Evolutionary conservation across 768 basidiomycete species (phyloP).

Genomic region (Pisolithus sp.): DNA sequence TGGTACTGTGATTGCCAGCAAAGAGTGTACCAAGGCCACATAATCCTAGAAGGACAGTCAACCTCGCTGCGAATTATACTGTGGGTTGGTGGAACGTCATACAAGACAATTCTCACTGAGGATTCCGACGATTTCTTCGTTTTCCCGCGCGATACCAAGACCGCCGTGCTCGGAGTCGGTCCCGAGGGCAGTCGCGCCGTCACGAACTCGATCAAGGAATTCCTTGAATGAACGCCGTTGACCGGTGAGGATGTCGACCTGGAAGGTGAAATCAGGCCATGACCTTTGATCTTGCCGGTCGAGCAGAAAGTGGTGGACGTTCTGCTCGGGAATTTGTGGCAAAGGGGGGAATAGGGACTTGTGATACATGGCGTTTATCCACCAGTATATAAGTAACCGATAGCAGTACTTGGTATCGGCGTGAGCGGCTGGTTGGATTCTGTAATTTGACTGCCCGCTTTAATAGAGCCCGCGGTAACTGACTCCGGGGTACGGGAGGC

Average conservation of each 20-base stretch:
- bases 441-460: background rate
- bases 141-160: conserved; percentile 41
- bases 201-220: conserved; percentile 43
- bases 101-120: conserved; percentile 67
- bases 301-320: conserved; percentile 51
- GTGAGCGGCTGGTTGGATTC: background rate
- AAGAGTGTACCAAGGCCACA: conserved; percentile 41
- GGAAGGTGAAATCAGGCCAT: conserved; percentile 51
- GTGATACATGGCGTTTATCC: conserved; percentile 39
- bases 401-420: background rate
- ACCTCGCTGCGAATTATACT: background rate
- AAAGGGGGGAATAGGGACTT: conserved; percentile 52
- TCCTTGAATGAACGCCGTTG: conserved; percentile 40
- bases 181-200: conserved; percentile 53
- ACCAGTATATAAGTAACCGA: background rate
- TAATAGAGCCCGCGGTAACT: background rate
- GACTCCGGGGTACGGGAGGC: background rate
- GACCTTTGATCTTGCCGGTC: conserved; percentile 45
- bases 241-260: conserved; percentile 52
- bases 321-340: conserved; percentile 43
- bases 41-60: conserved; percentile 41
- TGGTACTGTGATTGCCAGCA: conserved; percentile 44
- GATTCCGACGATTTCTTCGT: conserved; percentile 60
- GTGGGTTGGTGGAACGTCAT: conserved; percentile 16
- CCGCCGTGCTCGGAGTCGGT: conserved; percentile 45